Evolutionary conservation across 78 protist species (phyloP).

Genomic region (Guillardia theta): DNA sequence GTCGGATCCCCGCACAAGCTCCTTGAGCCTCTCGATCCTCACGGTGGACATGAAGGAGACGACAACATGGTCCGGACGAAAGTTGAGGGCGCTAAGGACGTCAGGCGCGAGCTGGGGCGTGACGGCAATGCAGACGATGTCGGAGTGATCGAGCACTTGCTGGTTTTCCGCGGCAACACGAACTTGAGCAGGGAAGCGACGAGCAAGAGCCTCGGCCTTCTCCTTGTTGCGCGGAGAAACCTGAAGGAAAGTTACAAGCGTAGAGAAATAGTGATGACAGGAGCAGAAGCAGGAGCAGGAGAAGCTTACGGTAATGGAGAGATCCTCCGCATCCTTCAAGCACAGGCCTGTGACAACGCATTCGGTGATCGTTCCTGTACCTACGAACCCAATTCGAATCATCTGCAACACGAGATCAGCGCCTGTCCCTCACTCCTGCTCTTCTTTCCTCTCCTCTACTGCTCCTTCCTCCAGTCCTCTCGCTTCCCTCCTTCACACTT

Average conservation of each 20-base stretch:
- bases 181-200: neutral
- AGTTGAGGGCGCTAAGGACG: neutral
- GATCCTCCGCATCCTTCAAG: too few relatives aligned
- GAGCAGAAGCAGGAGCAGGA: too few relatives aligned
- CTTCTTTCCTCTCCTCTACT: too few relatives aligned
- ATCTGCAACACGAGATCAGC: too few relatives aligned
- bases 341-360: neutral
- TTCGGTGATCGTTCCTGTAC: neutral
- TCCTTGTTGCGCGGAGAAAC: neutral
- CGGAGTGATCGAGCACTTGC: neutral
- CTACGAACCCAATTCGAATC: constrained; percentile 26
- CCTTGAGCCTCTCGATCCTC: neutral
- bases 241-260: too few relatives aligned
- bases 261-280: too few relatives aligned
- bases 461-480: too few relatives aligned
- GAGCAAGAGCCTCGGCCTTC: neutral
- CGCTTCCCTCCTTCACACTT: too few relatives aligned
- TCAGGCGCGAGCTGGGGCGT: neutral
- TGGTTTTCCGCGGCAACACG: neutral
- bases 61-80: neutral
- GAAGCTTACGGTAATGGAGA: too few relatives aligned
- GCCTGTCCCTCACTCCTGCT: too few relatives aligned
- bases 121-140: constrained; percentile 17
- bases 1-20: neutral
- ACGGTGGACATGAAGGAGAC: constrained; percentile 6